phyloP scores from a whole-genome alignment of 1,284 basidiomycete species.

The Volvariella surrecta region DNA sequence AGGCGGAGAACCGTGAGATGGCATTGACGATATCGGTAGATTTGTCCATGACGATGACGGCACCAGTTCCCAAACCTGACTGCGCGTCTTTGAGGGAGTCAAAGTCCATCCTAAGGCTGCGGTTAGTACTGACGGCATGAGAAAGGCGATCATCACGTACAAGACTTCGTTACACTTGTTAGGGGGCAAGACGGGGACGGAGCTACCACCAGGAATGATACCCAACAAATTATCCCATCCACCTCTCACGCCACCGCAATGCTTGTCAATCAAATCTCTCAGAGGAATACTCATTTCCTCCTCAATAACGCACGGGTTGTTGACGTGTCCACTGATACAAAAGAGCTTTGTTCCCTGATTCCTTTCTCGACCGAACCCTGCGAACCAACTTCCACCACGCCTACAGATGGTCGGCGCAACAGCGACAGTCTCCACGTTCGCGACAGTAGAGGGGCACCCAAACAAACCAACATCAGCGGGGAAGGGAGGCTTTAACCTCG shows the following conservation, averaged over 20 bases:
- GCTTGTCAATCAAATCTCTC: constrained; percentile 91
- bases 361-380: constrained; percentile 84
- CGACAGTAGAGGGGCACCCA: constrained; percentile 95
- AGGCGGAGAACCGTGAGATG: constrained; percentile 91
- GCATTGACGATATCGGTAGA: constrained; percentile 90
- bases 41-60: constrained; percentile 99
- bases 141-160: constrained; percentile 35
- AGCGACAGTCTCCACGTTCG: constrained; percentile 97
- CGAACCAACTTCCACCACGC: constrained; percentile 90
- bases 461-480: constrained; percentile 97
- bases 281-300: constrained; percentile 99
- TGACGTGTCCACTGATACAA: constrained; percentile 96
- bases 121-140: constrained; percentile 1
- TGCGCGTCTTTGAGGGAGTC: constrained; percentile 95
- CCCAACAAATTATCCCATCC: constrained; percentile 97
- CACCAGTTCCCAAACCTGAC: constrained; percentile 93
- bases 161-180: constrained; percentile 77
- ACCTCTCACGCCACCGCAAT: constrained; percentile 90
- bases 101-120: constrained; percentile 84
- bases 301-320: constrained; percentile 96
- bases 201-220: constrained; percentile 92
- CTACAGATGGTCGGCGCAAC: constrained; percentile 96
- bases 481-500: constrained; percentile 98
- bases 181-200: constrained; percentile 90
- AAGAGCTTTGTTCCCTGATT: constrained; percentile 96